phyloP scores from a whole-genome alignment of 176 grass and related monocot genomes.

The Zea luxurians region DNA sequence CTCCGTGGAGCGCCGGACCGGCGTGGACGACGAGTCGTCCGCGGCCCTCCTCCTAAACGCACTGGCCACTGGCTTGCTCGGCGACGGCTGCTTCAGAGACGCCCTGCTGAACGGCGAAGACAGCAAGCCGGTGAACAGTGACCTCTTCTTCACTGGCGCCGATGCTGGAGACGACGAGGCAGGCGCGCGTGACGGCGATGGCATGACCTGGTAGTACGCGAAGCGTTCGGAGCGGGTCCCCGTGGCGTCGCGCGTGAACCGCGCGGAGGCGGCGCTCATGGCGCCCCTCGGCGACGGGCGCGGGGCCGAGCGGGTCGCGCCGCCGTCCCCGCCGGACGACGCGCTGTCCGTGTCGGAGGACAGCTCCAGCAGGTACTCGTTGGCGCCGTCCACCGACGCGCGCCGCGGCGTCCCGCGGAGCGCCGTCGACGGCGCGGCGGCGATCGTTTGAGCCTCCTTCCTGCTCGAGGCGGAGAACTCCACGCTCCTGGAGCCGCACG shows the following conservation, averaged over 20 bases:
- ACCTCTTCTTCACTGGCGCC: constrained; percentile 9
- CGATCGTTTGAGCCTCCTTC: constrained; percentile 23
- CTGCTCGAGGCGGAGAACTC: constrained; percentile 24
- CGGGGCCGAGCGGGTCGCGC: not conserved
- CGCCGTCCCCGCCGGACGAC: constrained; percentile 37
- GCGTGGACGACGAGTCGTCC: constrained; percentile 27
- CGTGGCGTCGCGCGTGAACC: constrained; percentile 29
- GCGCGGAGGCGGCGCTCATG: constrained; percentile 8
- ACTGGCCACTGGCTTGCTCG: constrained; percentile 9
- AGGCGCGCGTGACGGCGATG: constrained; percentile 12
- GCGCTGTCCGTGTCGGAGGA: constrained; percentile 64
- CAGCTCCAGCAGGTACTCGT: constrained; percentile 24
- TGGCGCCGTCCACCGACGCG: constrained; percentile 44
- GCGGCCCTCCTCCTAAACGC: constrained; percentile 14
- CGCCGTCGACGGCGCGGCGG: constrained; percentile 37
- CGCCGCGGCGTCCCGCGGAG: constrained; percentile 34
- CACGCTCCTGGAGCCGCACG: constrained; percentile 29
- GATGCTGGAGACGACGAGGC: constrained; percentile 20
- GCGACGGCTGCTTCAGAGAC: not conserved
- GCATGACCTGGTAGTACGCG: constrained; percentile 1
- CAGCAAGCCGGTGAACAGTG: constrained; percentile 29
- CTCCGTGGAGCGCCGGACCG: constrained; percentile 23
- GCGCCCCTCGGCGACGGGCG: constrained; percentile 27
- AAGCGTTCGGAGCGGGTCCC: constrained; percentile 27
- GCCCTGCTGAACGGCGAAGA: constrained; percentile 19